phyloP scores from a whole-genome alignment of 768 basidiomycete genomes.

The Lactarius hatsudake region DNA sequence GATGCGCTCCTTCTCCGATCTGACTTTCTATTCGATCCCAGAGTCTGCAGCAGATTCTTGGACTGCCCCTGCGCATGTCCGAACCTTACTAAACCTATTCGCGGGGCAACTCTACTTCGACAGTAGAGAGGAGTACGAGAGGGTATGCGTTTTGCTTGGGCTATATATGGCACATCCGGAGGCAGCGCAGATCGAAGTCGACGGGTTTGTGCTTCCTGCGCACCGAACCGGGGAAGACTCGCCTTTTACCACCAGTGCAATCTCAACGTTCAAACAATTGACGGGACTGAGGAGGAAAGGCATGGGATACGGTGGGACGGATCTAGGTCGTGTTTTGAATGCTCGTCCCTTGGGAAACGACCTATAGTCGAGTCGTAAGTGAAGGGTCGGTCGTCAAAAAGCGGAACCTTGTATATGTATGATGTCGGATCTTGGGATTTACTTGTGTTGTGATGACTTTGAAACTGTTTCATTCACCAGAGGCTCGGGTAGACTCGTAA shows the following conservation, averaged over 20 bases:
- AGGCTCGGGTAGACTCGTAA: no score
- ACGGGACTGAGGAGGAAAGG: constrained; percentile 15
- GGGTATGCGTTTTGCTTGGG: constrained; percentile 17
- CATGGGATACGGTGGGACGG: constrained; percentile 5
- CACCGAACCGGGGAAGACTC: constrained; percentile 6
- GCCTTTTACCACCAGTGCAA: constrained; percentile 7
- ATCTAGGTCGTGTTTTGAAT: constrained; percentile 17
- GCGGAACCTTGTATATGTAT: no score
- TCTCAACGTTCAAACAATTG: constrained; percentile 8
- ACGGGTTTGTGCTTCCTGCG: constrained; percentile 14
- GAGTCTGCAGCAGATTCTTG: not conserved
- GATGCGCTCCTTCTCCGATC: constrained; percentile 18
- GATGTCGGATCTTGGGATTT: no score
- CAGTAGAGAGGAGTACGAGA: constrained; percentile 16
- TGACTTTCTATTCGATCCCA: constrained; percentile 12
- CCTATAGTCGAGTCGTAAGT: not conserved
- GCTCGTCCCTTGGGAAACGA: constrained; percentile 4
- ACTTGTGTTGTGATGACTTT: no score
- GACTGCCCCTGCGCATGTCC: constrained; percentile 9
- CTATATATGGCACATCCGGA: constrained; percentile 18
- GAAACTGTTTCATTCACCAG: no score
- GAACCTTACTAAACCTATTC: constrained; percentile 12
- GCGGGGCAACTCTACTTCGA: constrained; percentile 25
- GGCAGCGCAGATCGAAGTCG: not conserved
- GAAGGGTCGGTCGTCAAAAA: no score